These are phyloP conservation scores for Amylocystis lapponica DNA, from an alignment of 768 basidiomycete species.

Conservation along the genomic window DNA sequence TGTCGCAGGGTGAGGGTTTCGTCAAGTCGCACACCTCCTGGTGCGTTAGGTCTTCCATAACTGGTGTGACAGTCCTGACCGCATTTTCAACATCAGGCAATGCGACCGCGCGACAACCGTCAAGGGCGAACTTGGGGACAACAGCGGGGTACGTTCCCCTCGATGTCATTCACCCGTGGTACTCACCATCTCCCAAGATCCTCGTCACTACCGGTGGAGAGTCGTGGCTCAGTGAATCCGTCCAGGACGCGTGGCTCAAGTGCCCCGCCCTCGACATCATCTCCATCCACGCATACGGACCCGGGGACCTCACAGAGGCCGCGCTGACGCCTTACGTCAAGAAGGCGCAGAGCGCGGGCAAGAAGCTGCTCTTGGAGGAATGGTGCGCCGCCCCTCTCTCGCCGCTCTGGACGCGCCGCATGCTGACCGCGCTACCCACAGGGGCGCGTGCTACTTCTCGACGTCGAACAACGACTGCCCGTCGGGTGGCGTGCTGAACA, in stretches of 20 bases:
- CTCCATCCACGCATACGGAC: conserved; percentile 33
- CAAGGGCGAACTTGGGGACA: conserved; percentile 14
- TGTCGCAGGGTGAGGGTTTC: conserved; percentile 20
- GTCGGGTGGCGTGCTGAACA: conserved; percentile 16
- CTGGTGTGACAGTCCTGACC: background rate
- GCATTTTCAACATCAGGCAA: conserved; percentile 14
- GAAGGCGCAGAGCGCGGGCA: conserved; percentile 28
- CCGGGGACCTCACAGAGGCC: conserved; percentile 22
- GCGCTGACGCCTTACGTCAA: conserved; percentile 21
- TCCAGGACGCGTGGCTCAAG: conserved; percentile 17
- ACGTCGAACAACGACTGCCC: conserved; percentile 25
- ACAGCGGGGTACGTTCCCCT: conserved; percentile 15
- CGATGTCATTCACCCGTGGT: no score
- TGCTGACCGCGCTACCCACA: no score
- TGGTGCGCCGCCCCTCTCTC: no score
- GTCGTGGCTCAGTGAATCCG: conserved; percentile 22
- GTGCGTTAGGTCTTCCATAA: background rate
- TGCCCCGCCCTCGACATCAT: conserved; percentile 28
- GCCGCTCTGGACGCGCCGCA: no score
- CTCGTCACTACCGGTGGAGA: conserved; percentile 25
- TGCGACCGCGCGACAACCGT: conserved; percentile 24
- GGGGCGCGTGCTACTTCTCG: conserved; percentile 23
- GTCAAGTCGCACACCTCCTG: conserved; percentile 12
- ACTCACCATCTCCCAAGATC: conserved; percentile 20
- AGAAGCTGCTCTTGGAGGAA: conserved; percentile 32